phyloP scores from a whole-genome alignment of 208 protist genomes.

The Blastocrithidia nonstop region DNA sequence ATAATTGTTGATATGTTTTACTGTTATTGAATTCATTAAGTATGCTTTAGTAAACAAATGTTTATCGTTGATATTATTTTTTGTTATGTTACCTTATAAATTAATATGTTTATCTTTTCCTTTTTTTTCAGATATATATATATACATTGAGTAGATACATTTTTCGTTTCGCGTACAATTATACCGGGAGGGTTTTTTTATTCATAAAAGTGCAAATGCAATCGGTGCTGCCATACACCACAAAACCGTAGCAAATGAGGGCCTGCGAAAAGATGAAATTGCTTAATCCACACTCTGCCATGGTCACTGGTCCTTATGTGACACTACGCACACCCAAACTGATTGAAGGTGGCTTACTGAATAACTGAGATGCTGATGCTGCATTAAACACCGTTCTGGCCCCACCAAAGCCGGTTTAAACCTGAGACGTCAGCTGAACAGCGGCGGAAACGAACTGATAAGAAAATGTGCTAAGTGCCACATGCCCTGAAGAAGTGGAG shows the following conservation, averaged over 20 bases:
- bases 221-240: slow-evolving; percentile 71
- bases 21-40: too few relatives aligned
- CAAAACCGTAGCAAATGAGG: slow-evolving; percentile 58
- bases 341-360: slow-evolving; percentile 50
- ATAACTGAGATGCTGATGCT: slow-evolving; percentile 72
- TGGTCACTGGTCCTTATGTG: slow-evolving; percentile 49
- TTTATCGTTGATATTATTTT: background rate
- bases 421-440: slow-evolving; percentile 70
- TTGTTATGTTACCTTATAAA: background rate
- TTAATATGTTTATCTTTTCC: background rate
- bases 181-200: background rate
- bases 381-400: slow-evolving; percentile 37
- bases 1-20: too few relatives aligned
- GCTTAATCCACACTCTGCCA: slow-evolving; percentile 48
- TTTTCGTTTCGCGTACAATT: background rate
- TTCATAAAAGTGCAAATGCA: slow-evolving; percentile 22
- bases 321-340: slow-evolving; percentile 35
- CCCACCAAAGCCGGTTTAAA: slow-evolving; percentile 33
- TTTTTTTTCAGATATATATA: background rate
- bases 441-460: slow-evolving; percentile 71
- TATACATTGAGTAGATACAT: background rate
- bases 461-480: slow-evolving; percentile 50
- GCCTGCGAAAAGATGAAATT: slow-evolving; percentile 64
- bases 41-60: too few relatives aligned
- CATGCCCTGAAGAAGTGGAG: slow-evolving; percentile 73